Percentiles rank a stretch among this genome's conserved stretches.
Evolutionary conservation across 1,139 yeast species (phyloP).

Genomic region (Blastobotrys elegans): DNA sequence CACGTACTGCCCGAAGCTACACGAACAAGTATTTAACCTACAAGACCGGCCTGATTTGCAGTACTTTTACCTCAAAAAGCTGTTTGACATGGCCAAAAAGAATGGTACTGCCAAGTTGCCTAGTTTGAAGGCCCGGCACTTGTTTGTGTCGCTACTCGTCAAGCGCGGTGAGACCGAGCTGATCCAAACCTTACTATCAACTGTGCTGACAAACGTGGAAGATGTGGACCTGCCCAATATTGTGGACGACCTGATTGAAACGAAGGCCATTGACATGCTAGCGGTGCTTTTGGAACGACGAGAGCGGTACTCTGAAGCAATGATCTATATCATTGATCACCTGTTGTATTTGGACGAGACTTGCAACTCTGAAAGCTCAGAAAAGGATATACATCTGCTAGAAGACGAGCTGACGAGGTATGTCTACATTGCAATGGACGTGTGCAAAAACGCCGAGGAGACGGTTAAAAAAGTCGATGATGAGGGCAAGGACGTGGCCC

Average conservation of each 20-base stretch:
- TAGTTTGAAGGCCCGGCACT: conserved; percentile 23
- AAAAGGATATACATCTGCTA: background rate
- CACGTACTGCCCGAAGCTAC: conserved; percentile 23
- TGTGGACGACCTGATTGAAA: conserved; percentile 29
- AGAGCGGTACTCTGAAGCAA: conserved; percentile 30
- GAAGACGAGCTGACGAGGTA: conserved; percentile 22
- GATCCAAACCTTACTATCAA: conserved; percentile 23
- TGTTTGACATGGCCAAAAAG: conserved; percentile 20
- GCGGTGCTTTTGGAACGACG: conserved; percentile 27
- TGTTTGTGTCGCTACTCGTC: conserved; percentile 28
- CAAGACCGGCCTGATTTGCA: conserved; percentile 21
- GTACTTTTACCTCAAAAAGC: conserved; percentile 21
- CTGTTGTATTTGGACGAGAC: conserved; percentile 22
- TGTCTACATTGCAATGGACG: conserved; percentile 25
- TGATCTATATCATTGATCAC: conserved; percentile 32
- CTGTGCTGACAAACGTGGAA: conserved; percentile 22
- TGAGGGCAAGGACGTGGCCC: conserved; percentile 9
- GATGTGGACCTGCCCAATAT: conserved; percentile 32
- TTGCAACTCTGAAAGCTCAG: conserved; percentile 7
- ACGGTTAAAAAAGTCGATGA: conserved; percentile 11
- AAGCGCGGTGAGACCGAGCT: conserved; percentile 17
- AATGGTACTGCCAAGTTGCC: conserved; percentile 21
- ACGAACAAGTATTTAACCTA: conserved; percentile 24
- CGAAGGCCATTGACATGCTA: conserved; percentile 29
- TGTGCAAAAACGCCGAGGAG: conserved; percentile 24